These are phyloP conservation scores for Kuraishia piskuri DNA, from an alignment of 805 yeast species.

Conservation along the genomic window DNA sequence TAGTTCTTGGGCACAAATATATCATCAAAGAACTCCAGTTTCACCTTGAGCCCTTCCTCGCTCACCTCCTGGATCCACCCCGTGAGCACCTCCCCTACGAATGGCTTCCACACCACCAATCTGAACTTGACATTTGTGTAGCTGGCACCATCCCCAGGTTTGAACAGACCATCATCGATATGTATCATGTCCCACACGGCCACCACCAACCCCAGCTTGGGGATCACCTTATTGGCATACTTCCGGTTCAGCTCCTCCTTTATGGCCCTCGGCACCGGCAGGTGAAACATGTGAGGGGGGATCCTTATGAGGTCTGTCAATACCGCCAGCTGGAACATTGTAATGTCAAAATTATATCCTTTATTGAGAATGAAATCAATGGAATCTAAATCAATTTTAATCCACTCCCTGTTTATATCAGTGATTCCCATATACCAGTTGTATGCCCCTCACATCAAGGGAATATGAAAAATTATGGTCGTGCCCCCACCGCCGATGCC, in stretches of 20 bases:
- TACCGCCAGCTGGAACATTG: slow-evolving; percentile 82
- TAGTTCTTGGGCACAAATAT: slow-evolving; percentile 78
- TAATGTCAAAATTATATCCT: background rate
- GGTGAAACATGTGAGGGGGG: slow-evolving; percentile 76
- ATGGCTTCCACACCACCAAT: slow-evolving; percentile 82
- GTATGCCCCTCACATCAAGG: no score
- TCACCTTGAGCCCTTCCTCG: slow-evolving; percentile 77
- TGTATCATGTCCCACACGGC: slow-evolving; percentile 75
- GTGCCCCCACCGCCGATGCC: background rate
- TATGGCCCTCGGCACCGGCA: slow-evolving; percentile 65
- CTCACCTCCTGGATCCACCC: slow-evolving; percentile 92
- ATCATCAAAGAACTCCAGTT: slow-evolving; percentile 86
- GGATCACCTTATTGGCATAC: slow-evolving; percentile 78
- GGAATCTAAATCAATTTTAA: no score
- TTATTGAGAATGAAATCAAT: background rate
- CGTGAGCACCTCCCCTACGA: slow-evolving; percentile 83
- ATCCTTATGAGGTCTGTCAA: slow-evolving; percentile 80
- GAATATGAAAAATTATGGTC: background rate
- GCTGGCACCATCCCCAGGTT: slow-evolving; percentile 92
- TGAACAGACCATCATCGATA: slow-evolving; percentile 82
- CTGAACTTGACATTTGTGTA: slow-evolving; percentile 70
- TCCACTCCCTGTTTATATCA: no score
- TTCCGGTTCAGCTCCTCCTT: slow-evolving; percentile 76
- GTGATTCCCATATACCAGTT: no score
- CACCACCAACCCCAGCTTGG: slow-evolving; percentile 76